A percentile compares a stretch with the other conserved stretches of the same genome.
phyloP scores from a whole-genome alignment of 208 protist genomes.

The Histomonas meleagridis region DNA sequence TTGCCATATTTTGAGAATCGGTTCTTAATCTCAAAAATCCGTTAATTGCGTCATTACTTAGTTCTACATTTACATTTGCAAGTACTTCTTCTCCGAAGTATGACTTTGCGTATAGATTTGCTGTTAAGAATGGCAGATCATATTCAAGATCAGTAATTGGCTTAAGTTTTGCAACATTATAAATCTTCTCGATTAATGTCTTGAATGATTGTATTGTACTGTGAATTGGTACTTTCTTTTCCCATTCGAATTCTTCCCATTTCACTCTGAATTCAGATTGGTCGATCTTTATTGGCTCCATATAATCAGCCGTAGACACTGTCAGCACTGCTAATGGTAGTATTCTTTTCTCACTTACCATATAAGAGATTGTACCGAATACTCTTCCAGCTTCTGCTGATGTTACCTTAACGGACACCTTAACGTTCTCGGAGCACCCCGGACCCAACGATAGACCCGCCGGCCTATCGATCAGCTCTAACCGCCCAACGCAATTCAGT shows the following conservation, averaged over 20 bases:
- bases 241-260: constrained; percentile 35
- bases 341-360: not conserved
- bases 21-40: not conserved
- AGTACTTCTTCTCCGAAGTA: constrained; percentile 18
- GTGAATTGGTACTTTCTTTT: not conserved
- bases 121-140: not conserved
- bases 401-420: not conserved
- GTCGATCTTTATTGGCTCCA: not conserved
- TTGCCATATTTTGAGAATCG: not conserved
- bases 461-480: not conserved
- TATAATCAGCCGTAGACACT: not conserved
- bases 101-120: not conserved
- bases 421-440: not conserved
- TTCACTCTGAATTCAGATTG: not conserved
- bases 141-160: not conserved
- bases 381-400: not conserved
- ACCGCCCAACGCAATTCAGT: not conserved
- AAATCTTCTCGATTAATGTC: not conserved
- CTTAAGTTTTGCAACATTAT: not conserved
- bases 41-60: not conserved
- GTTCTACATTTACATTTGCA: not conserved
- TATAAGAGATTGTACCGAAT: constrained; percentile 4
- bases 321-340: not conserved
- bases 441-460: not conserved
- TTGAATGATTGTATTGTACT: not conserved